Evolutionary conservation across 148 eudicot genomes (phyloP).

Genomic region (Heliosperma pusillum): DNA sequence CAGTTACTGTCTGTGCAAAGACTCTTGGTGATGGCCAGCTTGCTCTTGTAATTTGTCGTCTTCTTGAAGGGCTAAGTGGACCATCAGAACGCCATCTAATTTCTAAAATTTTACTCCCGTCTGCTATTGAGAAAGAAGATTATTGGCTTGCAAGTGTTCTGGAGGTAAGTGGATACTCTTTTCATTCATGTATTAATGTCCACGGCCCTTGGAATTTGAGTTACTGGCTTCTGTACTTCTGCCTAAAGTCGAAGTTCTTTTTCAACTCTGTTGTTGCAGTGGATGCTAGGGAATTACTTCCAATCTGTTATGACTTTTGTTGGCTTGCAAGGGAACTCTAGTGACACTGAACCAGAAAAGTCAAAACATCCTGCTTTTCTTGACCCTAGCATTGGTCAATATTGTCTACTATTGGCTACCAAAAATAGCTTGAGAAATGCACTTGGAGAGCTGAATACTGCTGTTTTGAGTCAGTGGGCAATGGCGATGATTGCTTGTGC

Average conservation of each 20-base stretch:
- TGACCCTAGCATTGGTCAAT: slow-evolving; percentile 89
- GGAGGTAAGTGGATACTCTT: slow-evolving; percentile 46
- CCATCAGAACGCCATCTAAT: slow-evolving; percentile 63
- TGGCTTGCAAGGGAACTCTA: slow-evolving; percentile 44
- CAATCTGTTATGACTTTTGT: slow-evolving; percentile 58
- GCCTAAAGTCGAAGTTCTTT: slow-evolving; percentile 9
- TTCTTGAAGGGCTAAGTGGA: slow-evolving; percentile 80
- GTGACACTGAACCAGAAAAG: slow-evolving; percentile 30
- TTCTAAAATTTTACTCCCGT: slow-evolving; percentile 76
- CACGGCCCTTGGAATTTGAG: background rate
- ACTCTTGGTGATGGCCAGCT: slow-evolving; percentile 94
- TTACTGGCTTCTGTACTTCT: slow-evolving; percentile 8
- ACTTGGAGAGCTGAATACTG: slow-evolving; percentile 70
- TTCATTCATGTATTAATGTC: slow-evolving; percentile 3
- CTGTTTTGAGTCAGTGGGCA: slow-evolving; percentile 68
- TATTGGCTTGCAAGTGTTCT: slow-evolving; percentile 82
- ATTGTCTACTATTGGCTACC: slow-evolving; percentile 68
- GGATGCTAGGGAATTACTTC: slow-evolving; percentile 67
- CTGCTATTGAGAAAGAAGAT: slow-evolving; percentile 73
- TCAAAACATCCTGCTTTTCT: slow-evolving; percentile 42
- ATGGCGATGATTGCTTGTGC: slow-evolving; percentile 58
- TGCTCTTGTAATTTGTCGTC: slow-evolving; percentile 93
- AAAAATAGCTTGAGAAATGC: slow-evolving; percentile 78
- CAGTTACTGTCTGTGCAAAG: slow-evolving; percentile 88
- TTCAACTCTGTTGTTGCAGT: slow-evolving; percentile 43